phyloP scores from a whole-genome alignment of 2,329 filamentous ascomycete genomes.

The Aspergillus pseudotamarii region DNA sequence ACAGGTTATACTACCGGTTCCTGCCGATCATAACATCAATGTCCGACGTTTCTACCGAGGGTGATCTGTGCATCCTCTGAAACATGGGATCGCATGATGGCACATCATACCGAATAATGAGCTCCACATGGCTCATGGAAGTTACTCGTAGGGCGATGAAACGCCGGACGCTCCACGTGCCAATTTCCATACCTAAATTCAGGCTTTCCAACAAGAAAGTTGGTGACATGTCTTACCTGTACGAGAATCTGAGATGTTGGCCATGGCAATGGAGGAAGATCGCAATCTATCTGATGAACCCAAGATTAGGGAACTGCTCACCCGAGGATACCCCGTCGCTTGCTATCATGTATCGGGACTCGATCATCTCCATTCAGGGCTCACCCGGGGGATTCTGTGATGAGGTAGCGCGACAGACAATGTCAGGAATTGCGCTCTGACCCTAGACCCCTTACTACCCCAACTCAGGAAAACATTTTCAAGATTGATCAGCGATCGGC shows the following conservation, averaged over 20 bases:
- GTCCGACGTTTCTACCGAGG: background rate
- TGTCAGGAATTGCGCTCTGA: background rate
- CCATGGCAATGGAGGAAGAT: background rate
- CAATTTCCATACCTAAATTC: background rate
- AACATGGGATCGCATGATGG: background rate
- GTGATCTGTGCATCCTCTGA: background rate
- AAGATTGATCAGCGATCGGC: too few species aligned
- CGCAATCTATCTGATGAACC: background rate
- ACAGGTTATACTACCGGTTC: background rate
- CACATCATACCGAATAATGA: background rate
- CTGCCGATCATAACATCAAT: background rate
- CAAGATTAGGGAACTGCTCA: background rate
- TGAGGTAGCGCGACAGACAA: background rate
- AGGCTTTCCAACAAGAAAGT: background rate
- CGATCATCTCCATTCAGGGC: background rate
- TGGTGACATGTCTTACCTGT: too few species aligned
- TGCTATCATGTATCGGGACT: background rate
- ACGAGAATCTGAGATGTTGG: background rate
- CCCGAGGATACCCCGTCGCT: background rate
- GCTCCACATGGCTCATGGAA: background rate
- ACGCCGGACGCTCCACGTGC: background rate
- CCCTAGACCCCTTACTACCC: background rate
- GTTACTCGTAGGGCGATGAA: background rate
- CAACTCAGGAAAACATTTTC: background rate
- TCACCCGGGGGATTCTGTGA: background rate